Percentiles rank a stretch among this genome's conserved stretches.
Evolutionary conservation across 164 flowering plant genomes (phyloP).

Genomic region (Annona cherimola): DNA sequence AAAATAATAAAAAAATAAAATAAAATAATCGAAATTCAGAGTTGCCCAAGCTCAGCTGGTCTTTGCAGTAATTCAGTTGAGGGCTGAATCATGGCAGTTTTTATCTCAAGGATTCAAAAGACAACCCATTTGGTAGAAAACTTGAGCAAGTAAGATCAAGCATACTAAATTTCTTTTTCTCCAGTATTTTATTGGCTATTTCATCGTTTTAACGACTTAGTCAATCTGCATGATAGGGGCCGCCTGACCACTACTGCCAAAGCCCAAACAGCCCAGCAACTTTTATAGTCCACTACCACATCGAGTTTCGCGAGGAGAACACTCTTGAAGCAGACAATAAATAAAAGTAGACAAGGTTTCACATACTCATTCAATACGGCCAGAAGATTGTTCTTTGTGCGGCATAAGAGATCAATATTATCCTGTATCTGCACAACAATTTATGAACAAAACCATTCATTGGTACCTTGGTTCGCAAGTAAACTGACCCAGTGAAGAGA

Average conservation of each 20-base stretch:
- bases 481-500: background rate
- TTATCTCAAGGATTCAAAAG: background rate
- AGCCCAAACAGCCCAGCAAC: background rate
- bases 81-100: background rate
- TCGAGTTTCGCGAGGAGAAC: no score
- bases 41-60: background rate
- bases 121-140: background rate
- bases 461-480: background rate
- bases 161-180: background rate
- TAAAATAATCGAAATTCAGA: background rate
- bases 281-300: background rate
- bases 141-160: background rate
- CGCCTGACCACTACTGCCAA: background rate
- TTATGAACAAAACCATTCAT: background rate
- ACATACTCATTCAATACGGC: slow-evolving; percentile 66
- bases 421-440: slow-evolving; percentile 59
- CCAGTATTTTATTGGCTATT: no score
- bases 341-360: background rate
- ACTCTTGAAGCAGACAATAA: background rate
- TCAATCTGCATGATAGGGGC: no score
- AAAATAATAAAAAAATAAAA: no score
- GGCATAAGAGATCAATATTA: slow-evolving; percentile 66
- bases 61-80: background rate
- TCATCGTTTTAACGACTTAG: no score
- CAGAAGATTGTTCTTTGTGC: slow-evolving; percentile 56